phyloP scores from a whole-genome alignment of 2,329 filamentous ascomycete species.

The Epichloe sylvatica region DNA sequence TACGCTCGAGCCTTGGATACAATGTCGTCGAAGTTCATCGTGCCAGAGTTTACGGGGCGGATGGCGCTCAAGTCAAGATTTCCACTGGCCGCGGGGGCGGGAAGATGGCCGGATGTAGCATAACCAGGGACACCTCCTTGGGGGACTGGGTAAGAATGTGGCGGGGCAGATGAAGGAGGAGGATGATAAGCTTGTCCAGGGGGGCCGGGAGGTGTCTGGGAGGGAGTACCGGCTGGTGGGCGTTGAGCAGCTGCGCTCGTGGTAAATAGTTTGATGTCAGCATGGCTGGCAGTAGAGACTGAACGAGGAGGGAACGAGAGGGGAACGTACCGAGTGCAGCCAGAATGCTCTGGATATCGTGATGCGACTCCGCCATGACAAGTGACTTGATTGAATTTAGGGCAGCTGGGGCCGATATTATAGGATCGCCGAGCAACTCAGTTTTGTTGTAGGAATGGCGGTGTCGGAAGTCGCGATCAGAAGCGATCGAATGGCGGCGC shows the following conservation, averaged over 20 bases:
- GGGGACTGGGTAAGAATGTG: constrained; percentile 24
- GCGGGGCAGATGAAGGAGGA: constrained; percentile 23
- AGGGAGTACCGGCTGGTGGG: constrained; percentile 27
- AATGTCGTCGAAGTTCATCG: constrained; percentile 70
- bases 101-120: constrained; percentile 34
- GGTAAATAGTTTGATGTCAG: background rate
- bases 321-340: constrained; percentile 31
- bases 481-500: background rate
- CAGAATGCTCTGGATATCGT: constrained; percentile 32
- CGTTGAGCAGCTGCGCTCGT: constrained; percentile 28
- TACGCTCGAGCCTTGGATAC: constrained; percentile 74
- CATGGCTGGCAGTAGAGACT: background rate
- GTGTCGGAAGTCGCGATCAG: background rate
- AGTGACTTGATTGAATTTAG: background rate
- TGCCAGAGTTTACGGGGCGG: constrained; percentile 65
- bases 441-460: background rate
- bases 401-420: background rate
- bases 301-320: constrained; percentile 9
- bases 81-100: constrained; percentile 58
- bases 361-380: constrained; percentile 25
- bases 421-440: background rate
- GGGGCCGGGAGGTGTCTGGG: constrained; percentile 26
- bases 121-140: constrained; percentile 21
- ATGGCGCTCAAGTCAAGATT: constrained; percentile 69
- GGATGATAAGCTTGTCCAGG: constrained; percentile 26